Evolutionary conservation across 495 filamentous ascomycete genomes (phyloP), one percentile per base, ranked within the genome.

Genomic region (Diplogelasinospora grovesii): DNA sequence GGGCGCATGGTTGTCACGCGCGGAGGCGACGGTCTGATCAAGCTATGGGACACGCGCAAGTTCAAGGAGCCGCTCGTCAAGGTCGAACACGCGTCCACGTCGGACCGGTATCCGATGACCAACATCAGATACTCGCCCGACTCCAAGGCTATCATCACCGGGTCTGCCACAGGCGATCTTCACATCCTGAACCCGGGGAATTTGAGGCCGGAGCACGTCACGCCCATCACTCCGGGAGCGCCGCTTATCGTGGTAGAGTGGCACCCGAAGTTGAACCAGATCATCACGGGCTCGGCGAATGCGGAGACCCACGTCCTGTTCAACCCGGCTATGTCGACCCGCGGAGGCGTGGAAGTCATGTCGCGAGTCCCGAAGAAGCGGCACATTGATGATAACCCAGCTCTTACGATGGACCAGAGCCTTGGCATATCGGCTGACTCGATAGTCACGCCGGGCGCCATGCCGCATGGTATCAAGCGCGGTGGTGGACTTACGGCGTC

Each of bases 201-300:
- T 23, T 66, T 98, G 38, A 80, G 69, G 43, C 75, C 89, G 2
- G 85, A 95, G 54, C 76, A 89, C 19, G 77, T 89, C 41, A 92
- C 90, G 4, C 70, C 86, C 11, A 79, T 98, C 21, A 94, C 92
- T 0, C 82, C 85, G 1, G 82, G 82, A 5, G 84, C 80, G 3
- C 77, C 90, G 1, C 64, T 97, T 16, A 85, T 95, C 44, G 78
- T 81, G 4, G 86, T 93, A 11, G 69, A 85, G 42, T 97, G 93
- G 90, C 90, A 96, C 54, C 69, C 85, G 16, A 93, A 87, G 59
- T 78, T 98, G 40, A 97, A 98, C 56, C 92, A 98, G 57, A 95
- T 98, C 47, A 60, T 97, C 45, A 94, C 89, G 2, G 89, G 89
- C 40, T 95, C 90, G 27, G 85, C 86, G 26, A 92, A 94, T 53